phyloP scores from a whole-genome alignment of 345 rosid genomes.

The Lepidium africanum region DNA sequence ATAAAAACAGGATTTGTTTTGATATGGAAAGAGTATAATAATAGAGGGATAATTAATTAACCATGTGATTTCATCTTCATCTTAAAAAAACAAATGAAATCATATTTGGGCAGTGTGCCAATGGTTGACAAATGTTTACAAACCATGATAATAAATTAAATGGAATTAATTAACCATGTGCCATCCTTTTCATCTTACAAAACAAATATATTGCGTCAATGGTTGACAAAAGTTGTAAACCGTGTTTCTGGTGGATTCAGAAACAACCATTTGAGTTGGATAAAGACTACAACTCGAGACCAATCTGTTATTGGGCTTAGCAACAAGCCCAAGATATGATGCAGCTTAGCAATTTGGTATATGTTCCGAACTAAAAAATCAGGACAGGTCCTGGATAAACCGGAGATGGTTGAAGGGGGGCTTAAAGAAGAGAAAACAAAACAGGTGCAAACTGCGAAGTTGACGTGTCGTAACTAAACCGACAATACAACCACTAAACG shows the following conservation, averaged over 20 bases:
- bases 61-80: not conserved
- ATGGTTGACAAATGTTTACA: not conserved
- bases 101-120: not conserved
- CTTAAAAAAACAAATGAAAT: not conserved
- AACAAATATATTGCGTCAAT: not conserved
- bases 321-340: not conserved
- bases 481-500: slow-evolving; percentile 12
- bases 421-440: not conserved
- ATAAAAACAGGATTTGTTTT: too few species aligned
- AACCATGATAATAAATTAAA: not conserved
- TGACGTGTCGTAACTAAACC: slow-evolving; percentile 19
- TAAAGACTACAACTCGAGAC: not conserved
- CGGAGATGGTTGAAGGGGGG: not conserved
- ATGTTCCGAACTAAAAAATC: not conserved
- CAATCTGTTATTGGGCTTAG: not conserved
- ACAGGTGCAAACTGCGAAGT: not conserved
- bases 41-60: not conserved
- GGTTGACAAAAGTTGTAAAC: not conserved
- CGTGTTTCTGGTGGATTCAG: slow-evolving; percentile 14
- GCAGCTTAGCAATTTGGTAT: not conserved
- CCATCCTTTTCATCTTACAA: not conserved
- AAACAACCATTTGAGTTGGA: not conserved
- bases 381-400: not conserved
- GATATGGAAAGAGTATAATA: too few species aligned
- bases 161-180: not conserved